Base-by-base conservation (phyloP, 352 stramenopile species). In the Phytopythium montanum region DNA sequence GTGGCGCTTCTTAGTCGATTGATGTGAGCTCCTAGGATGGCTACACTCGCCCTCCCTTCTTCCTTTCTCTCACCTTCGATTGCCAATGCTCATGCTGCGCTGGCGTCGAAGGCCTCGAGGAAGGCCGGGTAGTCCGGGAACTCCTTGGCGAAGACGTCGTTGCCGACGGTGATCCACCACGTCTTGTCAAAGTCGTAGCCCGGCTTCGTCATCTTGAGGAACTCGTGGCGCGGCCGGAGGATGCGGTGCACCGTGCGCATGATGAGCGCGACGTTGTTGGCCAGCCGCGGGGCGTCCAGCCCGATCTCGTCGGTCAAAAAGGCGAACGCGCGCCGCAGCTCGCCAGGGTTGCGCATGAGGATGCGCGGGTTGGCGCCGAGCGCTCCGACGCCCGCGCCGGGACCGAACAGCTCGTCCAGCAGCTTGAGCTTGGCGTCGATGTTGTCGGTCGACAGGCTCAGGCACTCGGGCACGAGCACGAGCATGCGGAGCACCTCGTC, bases 281-380 rank as follows among this genome's bases (percentile, higher is more conserved):
- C 29, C 29, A 90, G 21, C 6, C 66, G 62, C 19, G 81, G 68
- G 36, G 52, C 60, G 0, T 69, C 29, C 25, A 80, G 66, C 9
- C 75, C 75, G 10, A 81, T 45, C 2, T 66, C 63, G 2, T 66
- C 69, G 8, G 60, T 59, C 6, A 87, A 50, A 41, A 65, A 90
- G 23, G 65, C 45, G 55, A 78, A 77, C 23, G 79, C 65, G 19
- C 62, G 67, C 14, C 61, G 59, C n/a, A 90, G 61, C 39, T 68
- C 50, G 33, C 58, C 58, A 5, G 70, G 55, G 62, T 81, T 89
- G 65, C 60, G 66, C 76, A 87, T 89, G 34, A 89, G 65, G 23
- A 89, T 57, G 41, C 73, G 75, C 16, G 63, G 58, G 29, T 69
- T 75, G 2, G 34, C 39, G 5, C 60, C 9, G 62, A 79, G 73